phyloP scores from a whole-genome alignment of 371 early-diverging fungal species.

The Saksenaea vasiformis region DNA sequence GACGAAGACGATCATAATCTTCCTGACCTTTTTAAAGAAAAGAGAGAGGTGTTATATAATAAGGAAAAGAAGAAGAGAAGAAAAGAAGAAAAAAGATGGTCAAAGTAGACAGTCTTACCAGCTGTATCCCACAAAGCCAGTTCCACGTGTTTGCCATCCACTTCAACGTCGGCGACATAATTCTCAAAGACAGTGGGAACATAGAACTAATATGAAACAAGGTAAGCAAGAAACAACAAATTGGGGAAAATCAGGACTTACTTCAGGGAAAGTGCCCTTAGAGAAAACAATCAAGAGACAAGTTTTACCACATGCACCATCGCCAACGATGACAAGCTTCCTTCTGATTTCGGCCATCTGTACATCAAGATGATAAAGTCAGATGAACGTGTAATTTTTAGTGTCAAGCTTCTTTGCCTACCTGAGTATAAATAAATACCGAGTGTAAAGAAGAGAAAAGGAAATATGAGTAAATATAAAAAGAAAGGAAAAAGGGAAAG shows the following conservation, averaged over 20 bases:
- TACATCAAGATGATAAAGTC: background rate
- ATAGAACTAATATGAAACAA: slow-evolving; percentile 55
- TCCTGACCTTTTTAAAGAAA: slow-evolving; percentile 73
- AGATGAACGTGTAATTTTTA: background rate
- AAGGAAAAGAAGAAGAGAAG: too few relatives aligned
- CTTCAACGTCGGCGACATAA: slow-evolving; percentile 91
- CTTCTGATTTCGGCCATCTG: slow-evolving; percentile 85
- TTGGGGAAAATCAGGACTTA: slow-evolving; percentile 29
- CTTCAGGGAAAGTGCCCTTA: slow-evolving; percentile 90
- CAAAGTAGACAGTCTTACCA: slow-evolving; percentile 49
- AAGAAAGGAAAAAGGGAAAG: background rate
- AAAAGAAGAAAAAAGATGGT: slow-evolving; percentile 2
- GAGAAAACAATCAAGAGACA: slow-evolving; percentile 92
- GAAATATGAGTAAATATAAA: background rate
- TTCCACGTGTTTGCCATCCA: slow-evolving; percentile 92
- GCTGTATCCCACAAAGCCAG: slow-evolving; percentile 99
- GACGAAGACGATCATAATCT: slow-evolving; percentile 94
- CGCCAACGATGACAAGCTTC: slow-evolving; percentile 96
- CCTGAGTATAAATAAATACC: background rate
- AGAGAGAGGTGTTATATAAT: slow-evolving; percentile 8
- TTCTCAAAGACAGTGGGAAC: slow-evolving; percentile 98
- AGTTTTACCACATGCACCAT: slow-evolving; percentile 97
- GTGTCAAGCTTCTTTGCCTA: background rate
- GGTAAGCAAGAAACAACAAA: background rate
- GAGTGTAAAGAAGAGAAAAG: slow-evolving; percentile 11